Percentiles rank a stretch among this genome's conserved stretches.
These are phyloP conservation scores for Catharanthus roseus DNA, from an alignment of 257 asterid species.

Conservation along the genomic window DNA sequence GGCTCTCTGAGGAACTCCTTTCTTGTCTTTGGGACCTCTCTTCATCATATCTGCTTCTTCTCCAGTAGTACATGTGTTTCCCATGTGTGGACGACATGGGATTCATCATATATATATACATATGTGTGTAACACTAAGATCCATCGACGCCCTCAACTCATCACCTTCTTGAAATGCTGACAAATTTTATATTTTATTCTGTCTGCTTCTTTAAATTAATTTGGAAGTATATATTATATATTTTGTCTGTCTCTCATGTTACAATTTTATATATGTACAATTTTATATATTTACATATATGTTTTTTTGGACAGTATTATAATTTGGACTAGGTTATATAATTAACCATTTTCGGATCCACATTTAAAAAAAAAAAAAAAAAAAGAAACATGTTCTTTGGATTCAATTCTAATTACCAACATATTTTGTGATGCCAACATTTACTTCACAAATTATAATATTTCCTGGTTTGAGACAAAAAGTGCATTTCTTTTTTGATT, in stretches of 20 bases:
- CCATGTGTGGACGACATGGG: conserved; percentile 24
- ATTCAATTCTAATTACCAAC: too few species aligned
- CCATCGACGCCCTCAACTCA: too few species aligned
- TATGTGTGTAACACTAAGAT: too few species aligned
- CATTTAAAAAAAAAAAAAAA: not conserved
- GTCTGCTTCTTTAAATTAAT: too few species aligned
- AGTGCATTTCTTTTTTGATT: not conserved
- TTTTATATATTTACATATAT: not conserved
- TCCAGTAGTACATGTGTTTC: conserved; percentile 23
- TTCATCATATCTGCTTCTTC: conserved; percentile 23
- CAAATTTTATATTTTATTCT: too few species aligned
- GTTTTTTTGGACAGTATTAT: not conserved
- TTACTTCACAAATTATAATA: too few species aligned
- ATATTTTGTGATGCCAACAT: too few species aligned
- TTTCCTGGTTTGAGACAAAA: too few species aligned
- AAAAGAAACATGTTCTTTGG: too few species aligned
- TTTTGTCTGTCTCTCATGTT: not conserved
- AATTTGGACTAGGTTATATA: not conserved
- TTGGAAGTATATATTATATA: too few species aligned
- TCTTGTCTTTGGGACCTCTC: conserved; percentile 35
- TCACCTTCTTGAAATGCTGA: too few species aligned
- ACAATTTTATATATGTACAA: too few species aligned
- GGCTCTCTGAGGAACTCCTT: conserved; percentile 29
- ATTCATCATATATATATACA: not conserved
- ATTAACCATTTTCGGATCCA: not conserved